Base-by-base conservation (phyloP, 2,329 filamentous ascomycete genomes). In the Hypomyces perniciosus region DNA sequence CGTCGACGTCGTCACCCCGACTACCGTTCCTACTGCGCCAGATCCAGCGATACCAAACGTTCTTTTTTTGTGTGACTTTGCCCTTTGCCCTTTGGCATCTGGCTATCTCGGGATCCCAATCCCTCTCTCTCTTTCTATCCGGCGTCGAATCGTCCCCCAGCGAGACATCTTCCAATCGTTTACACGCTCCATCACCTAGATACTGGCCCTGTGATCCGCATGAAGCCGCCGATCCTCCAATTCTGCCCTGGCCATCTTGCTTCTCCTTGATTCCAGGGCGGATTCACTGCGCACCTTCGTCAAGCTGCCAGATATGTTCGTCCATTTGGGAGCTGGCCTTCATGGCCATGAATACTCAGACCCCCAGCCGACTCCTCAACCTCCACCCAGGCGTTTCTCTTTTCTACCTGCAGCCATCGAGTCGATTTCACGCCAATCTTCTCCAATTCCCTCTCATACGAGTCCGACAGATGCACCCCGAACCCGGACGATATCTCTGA, bases 291-390 rank as follows among this genome's bases (percentile, higher is more conserved):
- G 27, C 9, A 34, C n/a, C 33, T 29, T 27, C 35, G 8, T 2
- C n/a, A 31, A 38, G 26, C 20, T 39, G 31, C 20, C 45, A 26
- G 10, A n/a, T 6, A 83, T 83, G 80, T 80, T 83, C 61, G 67
- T 83, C 33, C 80, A 83, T 59, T 72, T 78, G 13, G 79, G 78
- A 42, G 79, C 79, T 45, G 77, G 78, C 65, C 70, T 83, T 20
- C 79, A 83, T 61, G 79, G 79, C 62, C 79, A 82, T 61, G 78
- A 82, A 61, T 82, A 78, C 59, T 80, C 78, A 30, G 65, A 66
- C 51, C 65, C 66, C 41, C 60, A 65, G 48, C 51, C 65, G 27
- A 57, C 65, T 12, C 61, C 62, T 37, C 56, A 65, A 49, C 66
- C 64, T 55, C 63, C 65, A 38, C 59, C 63, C 27, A 63, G 59